Conservation (phyloP, 805 yeast species). For the Ogataea pignaliae region DNA sequence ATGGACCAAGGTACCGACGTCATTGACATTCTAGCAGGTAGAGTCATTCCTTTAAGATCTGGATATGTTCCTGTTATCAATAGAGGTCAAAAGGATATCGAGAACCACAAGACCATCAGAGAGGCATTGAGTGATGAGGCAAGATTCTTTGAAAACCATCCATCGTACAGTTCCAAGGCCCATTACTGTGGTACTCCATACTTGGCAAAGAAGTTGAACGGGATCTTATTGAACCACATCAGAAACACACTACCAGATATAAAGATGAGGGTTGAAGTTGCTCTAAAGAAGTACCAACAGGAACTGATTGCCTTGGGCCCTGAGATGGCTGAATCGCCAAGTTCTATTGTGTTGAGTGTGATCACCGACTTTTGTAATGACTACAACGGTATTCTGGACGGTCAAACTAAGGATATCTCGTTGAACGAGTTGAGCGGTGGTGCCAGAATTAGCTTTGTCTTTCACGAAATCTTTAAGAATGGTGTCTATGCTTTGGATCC, state of each 20-base stretch:
- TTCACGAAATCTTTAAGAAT: constrained; percentile 91
- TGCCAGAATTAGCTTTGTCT: constrained; percentile 94
- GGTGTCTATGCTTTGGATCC: constrained; percentile 93
- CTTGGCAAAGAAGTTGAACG: constrained; percentile 85
- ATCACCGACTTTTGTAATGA: constrained; percentile 92
- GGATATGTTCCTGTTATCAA: constrained; percentile 97
- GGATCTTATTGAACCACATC: constrained; percentile 85
- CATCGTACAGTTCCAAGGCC: constrained; percentile 87
- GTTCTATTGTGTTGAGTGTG: constrained; percentile 82
- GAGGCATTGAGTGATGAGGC: constrained; percentile 81
- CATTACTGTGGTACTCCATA: constrained; percentile 99
- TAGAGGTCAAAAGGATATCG: constrained; percentile 96
- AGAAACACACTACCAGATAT: constrained; percentile 88
- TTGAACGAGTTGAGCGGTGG: constrained; percentile 94
- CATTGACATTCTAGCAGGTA: constrained; percentile 88
- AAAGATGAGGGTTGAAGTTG: constrained; percentile 80
- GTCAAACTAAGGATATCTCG: constrained; percentile 86
- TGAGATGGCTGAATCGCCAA: constrained; percentile 82
- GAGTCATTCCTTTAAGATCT: constrained; percentile 90
- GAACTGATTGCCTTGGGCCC: constrained; percentile 83
- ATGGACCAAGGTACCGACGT: constrained; percentile 99
- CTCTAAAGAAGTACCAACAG: constrained; percentile 75
- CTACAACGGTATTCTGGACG: constrained; percentile 85
- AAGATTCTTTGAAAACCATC: constrained; percentile 79
- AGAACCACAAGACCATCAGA: constrained; percentile 78